phyloP scores from a whole-genome alignment of 139 green algal genomes.

The Trebouxia sp. region DNA sequence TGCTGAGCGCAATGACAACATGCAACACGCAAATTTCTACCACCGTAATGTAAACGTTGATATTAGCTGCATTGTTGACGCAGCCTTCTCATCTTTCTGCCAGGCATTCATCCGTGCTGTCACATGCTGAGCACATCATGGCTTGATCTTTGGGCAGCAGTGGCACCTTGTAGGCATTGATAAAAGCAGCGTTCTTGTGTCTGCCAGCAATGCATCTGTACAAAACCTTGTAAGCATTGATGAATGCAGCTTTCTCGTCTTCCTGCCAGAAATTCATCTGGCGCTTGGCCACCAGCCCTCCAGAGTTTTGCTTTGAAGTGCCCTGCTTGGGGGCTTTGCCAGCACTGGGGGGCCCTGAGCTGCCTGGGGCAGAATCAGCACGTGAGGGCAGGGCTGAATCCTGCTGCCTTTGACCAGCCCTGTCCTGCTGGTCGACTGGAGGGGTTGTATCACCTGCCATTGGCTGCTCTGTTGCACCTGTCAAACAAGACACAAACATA shows the following conservation, averaged over 20 bases:
- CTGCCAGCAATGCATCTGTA: no score
- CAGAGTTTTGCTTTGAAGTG: no score
- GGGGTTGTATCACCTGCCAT: neutral
- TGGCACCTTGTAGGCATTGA: constrained; percentile 24
- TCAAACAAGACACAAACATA: neutral
- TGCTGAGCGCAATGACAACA: neutral
- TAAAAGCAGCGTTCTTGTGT: constrained; percentile 57
- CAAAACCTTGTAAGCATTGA: constrained; percentile 44
- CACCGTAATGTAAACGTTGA: neutral
- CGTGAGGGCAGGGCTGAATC: neutral
- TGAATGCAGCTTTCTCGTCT: constrained; percentile 58
- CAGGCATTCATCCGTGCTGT: no score
- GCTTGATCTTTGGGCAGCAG: neutral
- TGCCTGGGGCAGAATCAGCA: constrained; percentile 13
- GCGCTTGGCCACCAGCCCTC: no score
- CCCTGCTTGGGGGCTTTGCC: neutral
- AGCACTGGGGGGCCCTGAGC: neutral
- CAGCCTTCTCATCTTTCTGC: no score
- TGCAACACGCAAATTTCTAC: neutral
- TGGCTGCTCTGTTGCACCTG: neutral
- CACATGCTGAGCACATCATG: neutral
- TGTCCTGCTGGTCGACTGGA: neutral
- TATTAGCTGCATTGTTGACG: neutral
- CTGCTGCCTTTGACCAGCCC: neutral
- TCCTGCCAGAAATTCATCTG: constrained; percentile 50